Conservation (phyloP, 441 rosid species). For the Biscutella laevigata region DNA sequence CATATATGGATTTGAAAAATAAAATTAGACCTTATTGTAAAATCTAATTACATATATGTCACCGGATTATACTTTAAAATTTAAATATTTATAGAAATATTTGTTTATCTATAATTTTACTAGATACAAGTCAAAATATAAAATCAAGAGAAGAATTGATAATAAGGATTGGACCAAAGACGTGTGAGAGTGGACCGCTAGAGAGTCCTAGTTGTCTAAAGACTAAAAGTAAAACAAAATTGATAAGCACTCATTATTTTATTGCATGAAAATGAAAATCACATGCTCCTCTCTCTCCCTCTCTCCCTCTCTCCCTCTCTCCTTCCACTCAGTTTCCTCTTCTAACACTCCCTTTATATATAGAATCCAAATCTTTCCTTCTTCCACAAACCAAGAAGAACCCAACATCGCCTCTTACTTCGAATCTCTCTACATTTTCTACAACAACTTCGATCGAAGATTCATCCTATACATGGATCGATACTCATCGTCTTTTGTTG, state of each 20-base stretch:
- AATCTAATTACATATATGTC: too few relatives aligned
- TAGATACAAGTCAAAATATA: too few relatives aligned
- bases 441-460: constrained; percentile 11
- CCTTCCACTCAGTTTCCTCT: constrained; percentile 39
- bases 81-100: too few relatives aligned
- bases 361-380: constrained; percentile 8
- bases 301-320: too few relatives aligned
- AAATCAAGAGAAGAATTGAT: too few relatives aligned
- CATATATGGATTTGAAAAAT: too few relatives aligned
- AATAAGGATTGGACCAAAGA: constrained; percentile 16
- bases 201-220: constrained; percentile 1
- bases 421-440: constrained; percentile 19
- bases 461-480: constrained; percentile 20
- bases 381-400: constrained; percentile 17
- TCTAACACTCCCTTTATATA: constrained; percentile 20
- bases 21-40: too few relatives aligned
- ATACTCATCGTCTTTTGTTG: constrained; percentile 31
- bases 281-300: constrained; percentile 12
- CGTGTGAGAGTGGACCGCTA: constrained; percentile 23
- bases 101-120: too few relatives aligned
- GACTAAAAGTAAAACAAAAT: constrained; percentile 1
- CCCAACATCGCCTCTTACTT: constrained; percentile 11
- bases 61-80: too few relatives aligned
- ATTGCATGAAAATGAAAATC: constrained; percentile 25
- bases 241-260: constrained; percentile 20